Percentiles rank a stretch among this genome's conserved stretches.
Conservation (phyloP, 2,329 filamentous ascomycete genomes). For the Lithohypha guttulata region DNA sequence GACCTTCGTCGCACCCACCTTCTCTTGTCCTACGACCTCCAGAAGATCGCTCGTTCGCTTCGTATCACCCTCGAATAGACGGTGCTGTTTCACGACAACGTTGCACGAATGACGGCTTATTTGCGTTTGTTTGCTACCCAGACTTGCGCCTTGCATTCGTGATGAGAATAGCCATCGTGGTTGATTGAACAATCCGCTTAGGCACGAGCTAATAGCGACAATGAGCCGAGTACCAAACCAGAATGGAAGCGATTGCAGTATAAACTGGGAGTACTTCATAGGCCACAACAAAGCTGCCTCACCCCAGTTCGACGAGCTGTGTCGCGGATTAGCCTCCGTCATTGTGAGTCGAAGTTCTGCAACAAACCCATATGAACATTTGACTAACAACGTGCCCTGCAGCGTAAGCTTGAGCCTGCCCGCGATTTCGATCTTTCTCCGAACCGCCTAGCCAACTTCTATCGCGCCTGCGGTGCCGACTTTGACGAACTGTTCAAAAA, state of each 20-base stretch:
- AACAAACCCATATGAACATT: neutral
- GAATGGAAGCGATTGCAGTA: neutral
- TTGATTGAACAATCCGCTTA: conserved; percentile 1
- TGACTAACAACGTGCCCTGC: conserved; percentile 10
- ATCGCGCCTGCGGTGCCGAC: conserved; percentile 62
- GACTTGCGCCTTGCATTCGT: conserved; percentile 6
- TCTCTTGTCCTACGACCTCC: neutral
- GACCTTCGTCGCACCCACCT: neutral
- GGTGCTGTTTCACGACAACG: neutral
- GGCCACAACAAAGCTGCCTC: conserved; percentile 57
- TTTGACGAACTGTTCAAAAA: conserved; percentile 72
- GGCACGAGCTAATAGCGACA: neutral
- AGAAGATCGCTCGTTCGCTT: neutral
- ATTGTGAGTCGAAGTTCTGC: conserved; percentile 47
- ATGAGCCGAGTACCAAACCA: neutral
- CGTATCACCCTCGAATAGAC: neutral
- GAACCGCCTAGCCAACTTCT: conserved; percentile 64
- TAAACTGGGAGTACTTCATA: conserved; percentile 43
- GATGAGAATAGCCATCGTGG: conserved; percentile 2
- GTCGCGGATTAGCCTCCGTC: conserved; percentile 56
- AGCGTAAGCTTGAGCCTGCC: conserved; percentile 19
- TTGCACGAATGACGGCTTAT: conserved; percentile 1
- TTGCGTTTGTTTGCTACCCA: neutral
- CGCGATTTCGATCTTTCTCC: conserved; percentile 41
- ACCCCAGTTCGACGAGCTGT: conserved; percentile 54